A percentile compares a stretch with the other conserved stretches of the same genome.
phyloP scores from a whole-genome alignment of 202 grass and related monocot species.

The Zizania palustris region DNA sequence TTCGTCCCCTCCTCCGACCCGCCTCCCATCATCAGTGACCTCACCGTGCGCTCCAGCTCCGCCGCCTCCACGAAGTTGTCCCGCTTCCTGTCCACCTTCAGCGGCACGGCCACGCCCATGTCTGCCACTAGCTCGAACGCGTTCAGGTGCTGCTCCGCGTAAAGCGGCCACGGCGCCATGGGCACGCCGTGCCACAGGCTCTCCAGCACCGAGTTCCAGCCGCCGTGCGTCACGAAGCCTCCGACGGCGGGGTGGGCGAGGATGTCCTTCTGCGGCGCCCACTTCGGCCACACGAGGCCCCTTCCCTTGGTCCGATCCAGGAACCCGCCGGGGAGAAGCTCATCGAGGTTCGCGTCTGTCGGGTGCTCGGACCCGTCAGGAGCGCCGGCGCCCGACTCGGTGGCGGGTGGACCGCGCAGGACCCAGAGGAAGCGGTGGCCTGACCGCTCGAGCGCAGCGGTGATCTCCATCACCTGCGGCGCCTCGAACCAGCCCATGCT shows the following conservation, averaged over 20 bases:
- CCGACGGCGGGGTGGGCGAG: constrained; percentile 52
- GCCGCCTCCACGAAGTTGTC: constrained; percentile 54
- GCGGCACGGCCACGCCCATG: constrained; percentile 52
- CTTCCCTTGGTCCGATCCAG: constrained; percentile 41
- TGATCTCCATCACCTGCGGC: constrained; percentile 58
- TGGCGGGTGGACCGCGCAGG: constrained; percentile 4
- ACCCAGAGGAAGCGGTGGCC: constrained; percentile 64
- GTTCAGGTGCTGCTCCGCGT: constrained; percentile 79
- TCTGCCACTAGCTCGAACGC: constrained; percentile 58
- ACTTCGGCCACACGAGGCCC: constrained; percentile 57
- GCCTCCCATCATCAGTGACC: constrained; percentile 56
- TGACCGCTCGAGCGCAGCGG: constrained; percentile 53
- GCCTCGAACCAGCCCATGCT: constrained; percentile 63
- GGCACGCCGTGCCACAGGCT: constrained; percentile 64
- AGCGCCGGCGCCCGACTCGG: constrained; percentile 19
- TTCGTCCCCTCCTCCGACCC: constrained; percentile 48
- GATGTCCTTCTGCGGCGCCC: constrained; percentile 60
- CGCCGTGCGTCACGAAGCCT: constrained; percentile 60
- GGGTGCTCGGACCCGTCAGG: constrained; percentile 57
- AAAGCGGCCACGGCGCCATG: constrained; percentile 62
- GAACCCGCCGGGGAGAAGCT: constrained; percentile 59
- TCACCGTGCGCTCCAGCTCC: constrained; percentile 55
- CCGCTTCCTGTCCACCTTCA: constrained; percentile 46
- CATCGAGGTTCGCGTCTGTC: constrained; percentile 54
- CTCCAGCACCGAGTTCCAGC: constrained; percentile 63